Base-by-base conservation (phyloP, 345 rosid genomes). In the Corchorus olitorius region DNA sequence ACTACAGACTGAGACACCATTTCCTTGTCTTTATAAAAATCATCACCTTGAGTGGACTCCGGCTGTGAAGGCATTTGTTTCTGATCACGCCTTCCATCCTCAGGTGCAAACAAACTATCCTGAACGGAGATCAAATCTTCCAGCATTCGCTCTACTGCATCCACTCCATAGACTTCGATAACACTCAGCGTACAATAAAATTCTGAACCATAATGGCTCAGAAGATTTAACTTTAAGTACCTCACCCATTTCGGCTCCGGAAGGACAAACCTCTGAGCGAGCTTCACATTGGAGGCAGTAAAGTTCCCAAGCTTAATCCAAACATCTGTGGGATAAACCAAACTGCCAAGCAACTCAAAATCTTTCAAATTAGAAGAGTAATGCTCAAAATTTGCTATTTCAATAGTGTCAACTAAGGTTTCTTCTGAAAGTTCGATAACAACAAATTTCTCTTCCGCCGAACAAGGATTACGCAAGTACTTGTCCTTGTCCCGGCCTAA, bases 401-500 rank as follows among this genome's bases (percentile, higher is more conserved):
- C 88, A 48, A 94, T 86, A 16, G 97, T 90, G 58, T 86, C 91
- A 34, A 92, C 98, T 83, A 96, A 81, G 2, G 95, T 96, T 86
- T 96, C 99, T 82, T 96, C 99, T 15, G 98, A 92, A 71, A 96
- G 98, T 83, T 96, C 97, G 12, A 93, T 79, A 55, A 93, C 78
- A 65, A 92, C 95, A 76, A 81, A 96, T 83, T 96, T 96, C 78
- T 80, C 95, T 81, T 96, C 98, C 6, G 91, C 89, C 39, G 99
- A 92, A 76, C 99, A 96, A 1, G 99, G 98, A 74, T 93, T 96
- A 16, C 98, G 81, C 62, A 96, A 92, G 82, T 96, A 93, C 82
- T 96, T 96, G 80, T 96, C 98, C 83, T 85, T 87, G 86, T 93
- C 99, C 80, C 89, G 77, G 81, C 84, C 81, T 82, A 96, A 77